Base-by-base conservation (phyloP, 2,329 filamentous ascomycete species). In the Pseudodiploospora longispora region DNA sequence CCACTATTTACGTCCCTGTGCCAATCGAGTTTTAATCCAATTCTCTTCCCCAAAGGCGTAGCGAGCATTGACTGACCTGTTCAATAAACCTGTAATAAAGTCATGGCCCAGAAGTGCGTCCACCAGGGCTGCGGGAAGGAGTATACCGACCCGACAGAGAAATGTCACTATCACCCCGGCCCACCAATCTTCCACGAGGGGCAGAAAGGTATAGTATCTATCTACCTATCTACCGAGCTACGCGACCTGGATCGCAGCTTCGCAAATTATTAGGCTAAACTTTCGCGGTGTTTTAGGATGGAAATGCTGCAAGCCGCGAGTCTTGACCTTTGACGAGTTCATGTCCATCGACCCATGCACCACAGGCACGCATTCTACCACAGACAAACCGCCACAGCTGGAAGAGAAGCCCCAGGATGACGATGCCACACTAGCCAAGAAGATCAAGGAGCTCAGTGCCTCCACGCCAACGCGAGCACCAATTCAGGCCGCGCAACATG, bases 301-400 rank as follows among this genome's bases (percentile, higher is more conserved):
- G 91, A 94, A 95, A 72, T 98, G 93, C 74, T 98, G 93, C 78
- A 97, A 96, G 70, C 85, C 90, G 46, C 85, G 93, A 59, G 89
- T 97, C 57, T 75, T 98, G 57, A 96, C 89, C 47, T 98, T 98
- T 63, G 93, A 98, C 68, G 93, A 98, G 69, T 98, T 98, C 74
- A 87, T 98, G 66, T 66, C 74, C 48, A 97, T 98, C 56, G 74
- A 86, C 40, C 91, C 93, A 33, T 98, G 93, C 75, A 95, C 93
- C 28, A 86, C 83, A 9, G 93, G 93, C 59, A 90, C 83, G 58
- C 93, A 98, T 71, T 93, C 87, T 47, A 89, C 87, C 9, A 85
- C 93, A 50, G 91, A 96, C 56, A 62, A 74, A 43, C 78, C 78
- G 2, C 79, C 77, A 12, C 67, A 72, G 56, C 67, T 82, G 46